These are phyloP conservation scores for Knufia petricola DNA, from an alignment of 2,329 filamentous ascomycete species.

Conservation along the genomic window DNA sequence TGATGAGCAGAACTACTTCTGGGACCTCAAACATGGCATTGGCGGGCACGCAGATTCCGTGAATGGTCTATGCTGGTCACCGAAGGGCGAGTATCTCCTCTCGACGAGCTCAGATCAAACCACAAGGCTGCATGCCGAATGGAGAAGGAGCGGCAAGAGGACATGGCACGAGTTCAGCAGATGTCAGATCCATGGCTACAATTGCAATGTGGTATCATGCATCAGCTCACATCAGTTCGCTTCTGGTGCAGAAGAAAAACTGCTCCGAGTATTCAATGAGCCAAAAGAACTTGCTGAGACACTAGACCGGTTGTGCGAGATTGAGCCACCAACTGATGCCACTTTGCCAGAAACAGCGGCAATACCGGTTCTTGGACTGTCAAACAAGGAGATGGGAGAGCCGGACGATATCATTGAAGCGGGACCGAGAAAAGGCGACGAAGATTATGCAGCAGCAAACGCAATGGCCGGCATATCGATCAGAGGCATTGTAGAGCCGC, in stretches of 20 bases:
- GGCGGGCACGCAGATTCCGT: constrained; percentile 77
- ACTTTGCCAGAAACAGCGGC: constrained; percentile 76
- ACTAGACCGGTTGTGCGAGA: constrained; percentile 57
- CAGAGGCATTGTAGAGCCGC: constrained; percentile 61
- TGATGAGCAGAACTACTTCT: constrained; percentile 51
- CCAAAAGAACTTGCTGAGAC: constrained; percentile 73
- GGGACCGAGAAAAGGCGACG: constrained; percentile 17
- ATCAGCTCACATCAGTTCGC: constrained; percentile 69
- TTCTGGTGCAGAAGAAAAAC: constrained; percentile 92
- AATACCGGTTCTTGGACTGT: constrained; percentile 88
- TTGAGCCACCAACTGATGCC: constrained; percentile 32
- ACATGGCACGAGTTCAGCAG: constrained; percentile 95
- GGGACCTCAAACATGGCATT: constrained; percentile 67
- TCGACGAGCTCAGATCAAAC: constrained; percentile 91
- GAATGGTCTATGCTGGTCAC: constrained; percentile 75
- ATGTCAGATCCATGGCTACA: constrained; percentile 96
- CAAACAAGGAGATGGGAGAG: constrained; percentile 78
- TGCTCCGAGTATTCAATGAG: constrained; percentile 90
- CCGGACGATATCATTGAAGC: constrained; percentile 30
- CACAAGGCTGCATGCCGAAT: constrained; percentile 73
- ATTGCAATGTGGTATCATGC: constrained; percentile 84
- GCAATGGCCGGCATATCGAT: constrained; percentile 36
- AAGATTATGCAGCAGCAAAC: constrained; percentile 41
- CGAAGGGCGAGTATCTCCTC: constrained; percentile 70
- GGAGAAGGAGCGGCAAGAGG: constrained; percentile 45